Evolutionary conservation across 345 rosid genomes (phyloP).

Genomic region (Murraya koenigii): DNA sequence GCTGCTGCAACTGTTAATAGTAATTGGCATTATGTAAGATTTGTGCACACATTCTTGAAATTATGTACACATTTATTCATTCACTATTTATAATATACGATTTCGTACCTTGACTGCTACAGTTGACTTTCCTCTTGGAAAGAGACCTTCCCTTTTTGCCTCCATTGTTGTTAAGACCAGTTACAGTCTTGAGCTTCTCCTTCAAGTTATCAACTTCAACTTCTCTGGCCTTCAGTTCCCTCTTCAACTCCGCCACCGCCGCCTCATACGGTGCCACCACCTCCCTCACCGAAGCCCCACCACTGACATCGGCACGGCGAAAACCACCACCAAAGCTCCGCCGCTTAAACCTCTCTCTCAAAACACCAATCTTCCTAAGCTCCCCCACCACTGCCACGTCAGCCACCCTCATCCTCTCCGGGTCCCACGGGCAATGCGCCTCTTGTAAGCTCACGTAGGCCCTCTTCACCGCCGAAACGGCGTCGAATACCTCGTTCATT

Average conservation of each 20-base stretch:
- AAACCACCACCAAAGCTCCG: conserved; percentile 29
- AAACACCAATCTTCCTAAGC: conserved; percentile 61
- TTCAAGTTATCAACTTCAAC: conserved; percentile 69
- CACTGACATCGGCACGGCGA: conserved; percentile 26
- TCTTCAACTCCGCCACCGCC: conserved; percentile 78
- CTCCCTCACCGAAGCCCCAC: conserved; percentile 57
- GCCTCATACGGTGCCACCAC: conserved; percentile 96
- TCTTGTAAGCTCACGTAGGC: conserved; percentile 77
- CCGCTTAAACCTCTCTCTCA: conserved; percentile 78
- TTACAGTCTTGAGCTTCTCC: conserved; percentile 57
- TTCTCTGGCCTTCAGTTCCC: conserved; percentile 65
- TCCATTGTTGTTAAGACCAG: conserved; percentile 20
- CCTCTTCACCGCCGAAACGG: conserved; percentile 63
- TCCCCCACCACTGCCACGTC: conserved; percentile 81
- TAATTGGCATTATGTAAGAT: not conserved
- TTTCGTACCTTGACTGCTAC: conserved; percentile 49
- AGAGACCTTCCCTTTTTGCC: conserved; percentile 59
- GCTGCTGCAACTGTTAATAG: conserved; percentile 54
- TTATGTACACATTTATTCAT: not conserved
- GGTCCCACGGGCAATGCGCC: conserved; percentile 97
- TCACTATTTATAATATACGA: too few relatives aligned
- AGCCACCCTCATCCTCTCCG: conserved; percentile 80
- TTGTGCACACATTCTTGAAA: not conserved
- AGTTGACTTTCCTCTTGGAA: conserved; percentile 72
- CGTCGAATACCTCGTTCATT: conserved; percentile 74